These are phyloP conservation scores for Pontederia paniculata DNA, from an alignment of 176 grass and related monocot genomes.

Conservation along the genomic window DNA sequence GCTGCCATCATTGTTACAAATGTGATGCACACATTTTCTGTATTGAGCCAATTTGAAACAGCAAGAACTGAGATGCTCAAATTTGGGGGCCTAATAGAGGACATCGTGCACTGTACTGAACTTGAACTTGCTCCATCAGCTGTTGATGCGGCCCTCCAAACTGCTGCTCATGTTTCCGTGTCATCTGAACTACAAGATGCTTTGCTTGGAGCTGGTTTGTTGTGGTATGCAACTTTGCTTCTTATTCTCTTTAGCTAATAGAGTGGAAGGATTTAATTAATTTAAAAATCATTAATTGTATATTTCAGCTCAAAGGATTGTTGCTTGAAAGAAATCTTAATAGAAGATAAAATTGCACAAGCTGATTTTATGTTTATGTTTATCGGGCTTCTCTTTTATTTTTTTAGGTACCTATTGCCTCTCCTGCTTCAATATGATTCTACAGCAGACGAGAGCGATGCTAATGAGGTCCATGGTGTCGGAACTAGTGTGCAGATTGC, in stretches of 20 bases:
- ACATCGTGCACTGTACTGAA: constrained; percentile 92
- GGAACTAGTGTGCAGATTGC: constrained; percentile 96
- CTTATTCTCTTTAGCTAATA: neutral
- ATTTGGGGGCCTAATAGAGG: constrained; percentile 75
- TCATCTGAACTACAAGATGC: constrained; percentile 74
- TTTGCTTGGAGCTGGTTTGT: constrained; percentile 74
- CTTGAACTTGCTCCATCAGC: constrained; percentile 81
- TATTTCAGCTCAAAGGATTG: neutral
- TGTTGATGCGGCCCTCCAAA: constrained; percentile 81
- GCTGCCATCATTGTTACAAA: constrained; percentile 84
- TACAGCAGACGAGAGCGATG: constrained; percentile 82
- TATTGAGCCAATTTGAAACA: constrained; percentile 78
- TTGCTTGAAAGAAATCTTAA: neutral
- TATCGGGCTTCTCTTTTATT: constrained; percentile 14
- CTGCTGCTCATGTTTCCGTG: constrained; percentile 67
- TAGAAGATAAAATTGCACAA: constrained; percentile 8
- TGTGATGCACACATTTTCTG: constrained; percentile 86
- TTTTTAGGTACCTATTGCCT: constrained; percentile 76
- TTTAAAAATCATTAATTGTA: neutral
- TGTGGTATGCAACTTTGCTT: constrained; percentile 43
- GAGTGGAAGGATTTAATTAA: neutral
- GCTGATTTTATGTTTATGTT: constrained; percentile 11
- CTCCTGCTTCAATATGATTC: constrained; percentile 94
- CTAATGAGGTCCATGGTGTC: constrained; percentile 70
- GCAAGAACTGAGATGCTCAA: constrained; percentile 77